These are phyloP conservation scores for Quercus engelmannii DNA, from an alignment of 306 rosid genomes.

Conservation along the genomic window DNA sequence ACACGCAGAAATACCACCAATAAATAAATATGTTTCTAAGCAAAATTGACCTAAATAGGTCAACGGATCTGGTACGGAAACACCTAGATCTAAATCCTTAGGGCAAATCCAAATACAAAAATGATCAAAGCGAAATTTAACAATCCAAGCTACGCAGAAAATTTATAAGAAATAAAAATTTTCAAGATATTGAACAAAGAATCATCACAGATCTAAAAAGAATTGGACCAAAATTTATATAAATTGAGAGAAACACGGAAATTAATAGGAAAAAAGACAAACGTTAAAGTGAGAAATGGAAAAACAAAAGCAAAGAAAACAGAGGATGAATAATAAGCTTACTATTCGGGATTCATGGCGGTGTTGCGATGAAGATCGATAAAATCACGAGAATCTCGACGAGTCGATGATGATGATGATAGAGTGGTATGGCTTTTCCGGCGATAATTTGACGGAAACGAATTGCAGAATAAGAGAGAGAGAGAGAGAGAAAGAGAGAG, in stretches of 20 bases:
- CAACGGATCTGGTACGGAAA: background rate
- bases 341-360: slow-evolving; percentile 98
- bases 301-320: background rate
- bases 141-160: background rate
- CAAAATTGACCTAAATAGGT: background rate
- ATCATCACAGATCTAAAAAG: slow-evolving; percentile 34
- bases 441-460: slow-evolving; percentile 26
- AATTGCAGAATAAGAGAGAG: slow-evolving; percentile 41
- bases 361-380: slow-evolving; percentile 18
- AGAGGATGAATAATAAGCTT: slow-evolving; percentile 31
- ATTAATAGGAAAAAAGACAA: background rate
- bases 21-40: background rate
- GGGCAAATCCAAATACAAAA: background rate
- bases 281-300: no score
- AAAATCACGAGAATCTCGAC: slow-evolving; percentile 13
- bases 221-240: background rate
- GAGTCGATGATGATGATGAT: background rate
- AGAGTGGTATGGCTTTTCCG: slow-evolving; percentile 10
- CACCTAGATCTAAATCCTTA: background rate
- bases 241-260: background rate
- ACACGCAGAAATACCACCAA: background rate
- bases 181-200: background rate
- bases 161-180: slow-evolving; percentile 1
- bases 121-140: background rate
- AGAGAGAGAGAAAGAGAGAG: background rate